Conservation (phyloP, 352 stramenopile species). For the Plasmopara viticola region DNA sequence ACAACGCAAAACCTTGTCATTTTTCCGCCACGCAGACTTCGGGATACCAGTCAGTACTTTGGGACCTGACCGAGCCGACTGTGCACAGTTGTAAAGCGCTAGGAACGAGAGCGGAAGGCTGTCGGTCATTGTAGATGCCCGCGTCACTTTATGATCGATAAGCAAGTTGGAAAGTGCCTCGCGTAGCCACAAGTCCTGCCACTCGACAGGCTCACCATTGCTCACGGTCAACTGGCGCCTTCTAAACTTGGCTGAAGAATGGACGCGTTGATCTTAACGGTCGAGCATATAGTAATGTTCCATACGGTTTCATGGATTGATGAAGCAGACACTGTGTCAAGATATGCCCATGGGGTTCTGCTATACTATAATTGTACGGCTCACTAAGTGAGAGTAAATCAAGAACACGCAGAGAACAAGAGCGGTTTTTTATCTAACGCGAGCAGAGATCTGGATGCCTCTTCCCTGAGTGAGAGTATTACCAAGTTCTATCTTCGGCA, state of each 20-base stretch:
- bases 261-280: constrained; percentile 9
- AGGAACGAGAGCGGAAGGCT: constrained; percentile 39
- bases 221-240: constrained; percentile 1
- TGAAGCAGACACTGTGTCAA: constrained; percentile 1
- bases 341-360: background rate
- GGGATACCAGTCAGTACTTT: constrained; percentile 46
- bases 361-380: background rate
- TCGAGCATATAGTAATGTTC: constrained; percentile 14
- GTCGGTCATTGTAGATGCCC: constrained; percentile 26
- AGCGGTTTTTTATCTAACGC: constrained; percentile 18
- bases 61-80: constrained; percentile 21
- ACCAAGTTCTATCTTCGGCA: constrained; percentile 13
- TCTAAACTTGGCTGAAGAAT: constrained; percentile 14
- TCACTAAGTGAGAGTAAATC: background rate
- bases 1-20: constrained; percentile 39
- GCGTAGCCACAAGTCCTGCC: background rate
- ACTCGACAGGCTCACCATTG: constrained; percentile 9
- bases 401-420: constrained; percentile 17
- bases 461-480: too few relatives aligned
- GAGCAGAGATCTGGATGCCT: background rate
- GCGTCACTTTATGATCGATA: background rate
- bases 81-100: constrained; percentile 30
- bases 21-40: constrained; percentile 45
- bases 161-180: background rate
- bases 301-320: constrained; percentile 16